Evolutionary conservation across 1,284 basidiomycete species (phyloP).

Genomic region (Ceratobasidium sp.): DNA sequence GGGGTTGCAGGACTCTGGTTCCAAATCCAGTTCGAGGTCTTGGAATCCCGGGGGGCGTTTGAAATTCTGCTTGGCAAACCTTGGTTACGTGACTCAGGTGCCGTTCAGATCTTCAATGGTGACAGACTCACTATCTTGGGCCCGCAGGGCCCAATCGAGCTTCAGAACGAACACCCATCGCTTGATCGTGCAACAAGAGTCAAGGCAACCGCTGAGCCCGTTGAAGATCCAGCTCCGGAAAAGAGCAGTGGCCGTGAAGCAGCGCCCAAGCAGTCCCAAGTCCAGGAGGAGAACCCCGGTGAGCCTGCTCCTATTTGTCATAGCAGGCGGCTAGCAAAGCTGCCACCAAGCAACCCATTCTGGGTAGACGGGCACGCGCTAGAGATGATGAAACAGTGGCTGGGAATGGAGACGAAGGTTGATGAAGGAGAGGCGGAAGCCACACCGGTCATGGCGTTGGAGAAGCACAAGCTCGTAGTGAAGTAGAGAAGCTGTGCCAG

Average conservation of each 20-base stretch:
- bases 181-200: background rate
- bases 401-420: background rate
- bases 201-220: background rate
- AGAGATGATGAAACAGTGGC: background rate
- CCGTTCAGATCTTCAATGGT: background rate
- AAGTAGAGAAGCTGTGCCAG: no score
- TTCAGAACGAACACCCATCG: background rate
- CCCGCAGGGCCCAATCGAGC: background rate
- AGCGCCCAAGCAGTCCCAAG: background rate
- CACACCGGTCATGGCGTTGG: no score
- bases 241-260: background rate
- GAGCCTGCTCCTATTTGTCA: background rate
- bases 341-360: background rate
- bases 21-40: background rate
- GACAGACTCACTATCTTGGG: background rate
- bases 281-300: background rate
- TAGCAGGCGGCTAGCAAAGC: background rate
- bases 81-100: background rate
- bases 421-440: background rate
- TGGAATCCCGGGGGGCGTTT: background rate
- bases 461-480: no score
- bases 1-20: background rate
- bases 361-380: background rate
- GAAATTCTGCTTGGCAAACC: slow-evolving; percentile 12
- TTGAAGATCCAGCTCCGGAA: background rate